Percentiles rank a stretch among this genome's conserved stretches.
These are phyloP conservation scores for Yamadazyma trypodendri DNA, from an alignment of 1,139 yeast species.

Conservation along the genomic window DNA sequence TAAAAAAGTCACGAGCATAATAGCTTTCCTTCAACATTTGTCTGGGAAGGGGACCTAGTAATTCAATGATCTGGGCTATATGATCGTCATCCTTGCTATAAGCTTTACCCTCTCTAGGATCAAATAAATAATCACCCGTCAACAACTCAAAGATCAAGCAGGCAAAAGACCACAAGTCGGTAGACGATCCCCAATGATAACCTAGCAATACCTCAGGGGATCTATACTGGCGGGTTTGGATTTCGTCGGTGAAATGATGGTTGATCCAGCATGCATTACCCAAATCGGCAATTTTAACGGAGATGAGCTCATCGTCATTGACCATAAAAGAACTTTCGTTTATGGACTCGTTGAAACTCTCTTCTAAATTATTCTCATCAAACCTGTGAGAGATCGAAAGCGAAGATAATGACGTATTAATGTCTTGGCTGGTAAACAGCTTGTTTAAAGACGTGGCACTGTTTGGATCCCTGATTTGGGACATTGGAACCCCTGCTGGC, in stretches of 20 bases:
- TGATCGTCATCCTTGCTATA: constrained; percentile 52
- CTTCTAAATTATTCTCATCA: constrained; percentile 13
- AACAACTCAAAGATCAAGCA: constrained; percentile 46
- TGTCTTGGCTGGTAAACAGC: constrained; percentile 11
- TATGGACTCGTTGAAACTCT: constrained; percentile 19
- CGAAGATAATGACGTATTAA: constrained; percentile 42
- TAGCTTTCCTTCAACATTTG: constrained; percentile 43
- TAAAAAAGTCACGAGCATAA: constrained; percentile 45
- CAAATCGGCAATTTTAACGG: constrained; percentile 50
- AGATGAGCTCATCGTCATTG: constrained; percentile 47
- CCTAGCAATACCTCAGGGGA: constrained; percentile 49
- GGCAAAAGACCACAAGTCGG: constrained; percentile 51
- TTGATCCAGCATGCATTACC: constrained; percentile 52
- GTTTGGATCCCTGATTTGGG: constrained; percentile 15
- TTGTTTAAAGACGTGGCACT: constrained; percentile 5
- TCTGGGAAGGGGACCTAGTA: constrained; percentile 45
- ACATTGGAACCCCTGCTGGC: constrained; percentile 13
- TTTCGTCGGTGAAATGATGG: constrained; percentile 52
- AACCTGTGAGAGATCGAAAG: constrained; percentile 37
- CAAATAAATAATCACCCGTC: constrained; percentile 50
- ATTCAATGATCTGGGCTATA: constrained; percentile 48
- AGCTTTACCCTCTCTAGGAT: constrained; percentile 47
- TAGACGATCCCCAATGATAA: constrained; percentile 51
- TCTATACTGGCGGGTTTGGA: constrained; percentile 50
- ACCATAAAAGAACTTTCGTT: constrained; percentile 22